Evolutionary conservation across 1,284 basidiomycete genomes (phyloP), one percentile per base, ranked within the genome.

Genomic region (Microbotryum lychnidis-dioicae): DNA sequence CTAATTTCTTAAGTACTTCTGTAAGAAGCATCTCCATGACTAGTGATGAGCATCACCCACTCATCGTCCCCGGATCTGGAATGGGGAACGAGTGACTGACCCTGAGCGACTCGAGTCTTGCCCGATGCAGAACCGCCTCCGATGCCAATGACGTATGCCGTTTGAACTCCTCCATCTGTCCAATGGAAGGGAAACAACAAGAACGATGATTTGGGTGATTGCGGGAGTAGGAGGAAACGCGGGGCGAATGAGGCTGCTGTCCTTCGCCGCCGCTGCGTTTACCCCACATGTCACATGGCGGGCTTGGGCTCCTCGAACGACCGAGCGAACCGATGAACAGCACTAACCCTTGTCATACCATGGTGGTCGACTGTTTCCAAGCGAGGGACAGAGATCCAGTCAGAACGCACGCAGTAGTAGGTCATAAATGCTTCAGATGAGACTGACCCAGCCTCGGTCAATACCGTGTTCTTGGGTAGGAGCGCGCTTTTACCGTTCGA

Each of bases 121-220:
- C 93, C 94, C 68, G 89, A 91, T 0, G 91, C 91, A 67, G 87
- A 90, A 1, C 93, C 93, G 59, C 92, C 93, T 68, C 90, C 91
- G 69, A 97, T 87, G 10, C 88, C 93, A 61, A 97, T 87, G 31
- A 97, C 90, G 74, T 96, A 97, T 10, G 90, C 90, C 71, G 85
- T 83, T 14, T 84, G 80, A 21, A 83, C 80, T 54, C 80, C 76
- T 3, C 88, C 88, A 66, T 89, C 83, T 74, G 57, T 31, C 10
- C 50, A 52, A 48, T 8, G 33, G 8, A 23, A 21, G 14, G 18
- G 23, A n/a, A 10, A 20, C 23, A 23, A 16, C 25, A 9, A 8
- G 20, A 14, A 6, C 2, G 27, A 42, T 53, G n/a, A 50, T 48
- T 31, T 27, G 8, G 20, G 23, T 56, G 54, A 55, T 25, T 37